These are phyloP conservation scores for Moesziomyces antarcticus DNA, from an alignment of 1,284 basidiomycete species.

Conservation along the genomic window DNA sequence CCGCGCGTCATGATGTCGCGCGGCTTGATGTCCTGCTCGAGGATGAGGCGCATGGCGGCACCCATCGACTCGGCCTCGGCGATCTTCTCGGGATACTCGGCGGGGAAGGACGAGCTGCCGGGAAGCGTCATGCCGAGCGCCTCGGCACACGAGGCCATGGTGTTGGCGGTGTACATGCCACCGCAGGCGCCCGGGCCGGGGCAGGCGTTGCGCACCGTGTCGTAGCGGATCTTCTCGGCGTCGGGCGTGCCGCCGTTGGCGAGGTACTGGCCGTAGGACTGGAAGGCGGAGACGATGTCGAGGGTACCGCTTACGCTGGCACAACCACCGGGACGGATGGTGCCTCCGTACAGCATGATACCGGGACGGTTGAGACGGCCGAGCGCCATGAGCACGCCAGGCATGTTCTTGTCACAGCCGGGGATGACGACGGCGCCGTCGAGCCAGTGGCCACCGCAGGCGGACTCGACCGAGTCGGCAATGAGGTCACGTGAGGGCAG, in stretches of 20 bases:
- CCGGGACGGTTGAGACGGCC: constrained; percentile 66
- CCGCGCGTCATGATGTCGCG: constrained; percentile 65
- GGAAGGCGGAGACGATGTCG: constrained; percentile 67
- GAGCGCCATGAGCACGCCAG: constrained; percentile 66
- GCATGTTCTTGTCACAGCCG: constrained; percentile 68
- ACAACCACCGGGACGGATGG: constrained; percentile 65
- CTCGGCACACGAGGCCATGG: constrained; percentile 66
- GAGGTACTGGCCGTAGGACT: constrained; percentile 67
- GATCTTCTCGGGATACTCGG: constrained; percentile 65
- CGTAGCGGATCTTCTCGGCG: constrained; percentile 64
- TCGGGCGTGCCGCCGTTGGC: constrained; percentile 58
- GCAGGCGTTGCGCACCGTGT: constrained; percentile 63
- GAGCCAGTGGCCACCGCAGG: constrained; percentile 66
- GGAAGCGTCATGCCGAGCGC: constrained; percentile 67
- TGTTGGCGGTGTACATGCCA: constrained; percentile 68
- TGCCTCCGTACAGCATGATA: constrained; percentile 67
- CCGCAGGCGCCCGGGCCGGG: constrained; percentile 66
- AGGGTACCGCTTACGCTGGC: constrained; percentile 53
- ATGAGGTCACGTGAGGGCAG: constrained; percentile 65
- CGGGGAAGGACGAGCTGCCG: constrained; percentile 63
- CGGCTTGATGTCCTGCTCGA: constrained; percentile 66
- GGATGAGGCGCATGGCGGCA: constrained; percentile 59
- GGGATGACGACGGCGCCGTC: constrained; percentile 65
- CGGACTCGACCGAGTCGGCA: constrained; percentile 66
- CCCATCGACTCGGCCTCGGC: constrained; percentile 62